A percentile compares a stretch with the other conserved stretches of the same genome.
phyloP scores from a whole-genome alignment of 2,329 filamentous ascomycete genomes.

The Aureobasidium sp. region DNA sequence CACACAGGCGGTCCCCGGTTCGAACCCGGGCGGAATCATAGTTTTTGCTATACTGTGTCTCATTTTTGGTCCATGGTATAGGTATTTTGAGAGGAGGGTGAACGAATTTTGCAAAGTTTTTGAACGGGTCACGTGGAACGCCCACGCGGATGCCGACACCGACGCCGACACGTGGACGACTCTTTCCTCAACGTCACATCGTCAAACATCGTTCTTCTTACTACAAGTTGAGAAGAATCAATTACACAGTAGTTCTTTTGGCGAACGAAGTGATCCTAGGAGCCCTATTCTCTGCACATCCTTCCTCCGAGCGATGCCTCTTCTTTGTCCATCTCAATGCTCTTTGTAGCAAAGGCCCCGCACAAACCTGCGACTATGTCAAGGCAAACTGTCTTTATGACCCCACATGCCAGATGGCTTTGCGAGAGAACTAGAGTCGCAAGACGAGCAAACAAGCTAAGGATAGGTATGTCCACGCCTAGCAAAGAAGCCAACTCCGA shows the following conservation, averaged over 20 bases:
- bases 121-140: not conserved
- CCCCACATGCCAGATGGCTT: not conserved
- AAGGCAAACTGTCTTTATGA: not conserved
- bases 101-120: not conserved
- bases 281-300: too few relatives aligned
- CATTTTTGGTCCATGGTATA: not conserved
- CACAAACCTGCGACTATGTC: not conserved
- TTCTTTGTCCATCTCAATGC: too few relatives aligned
- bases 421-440: not conserved
- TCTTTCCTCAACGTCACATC: not conserved
- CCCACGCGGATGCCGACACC: not conserved
- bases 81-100: not conserved
- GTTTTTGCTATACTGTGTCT: not conserved
- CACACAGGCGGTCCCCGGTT: constrained; percentile 12
- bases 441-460: not conserved
- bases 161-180: not conserved
- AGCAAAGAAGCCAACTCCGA: not conserved
- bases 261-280: too few relatives aligned
- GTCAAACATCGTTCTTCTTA: not conserved
- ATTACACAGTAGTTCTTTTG: too few relatives aligned
- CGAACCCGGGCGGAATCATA: constrained; percentile 10
- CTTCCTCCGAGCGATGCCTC: too few relatives aligned
- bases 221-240: too few relatives aligned
- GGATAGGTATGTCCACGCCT: not conserved
- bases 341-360: not conserved